phyloP scores from a whole-genome alignment of 148 eudicot genomes.

The Beta vulgaris region DNA sequence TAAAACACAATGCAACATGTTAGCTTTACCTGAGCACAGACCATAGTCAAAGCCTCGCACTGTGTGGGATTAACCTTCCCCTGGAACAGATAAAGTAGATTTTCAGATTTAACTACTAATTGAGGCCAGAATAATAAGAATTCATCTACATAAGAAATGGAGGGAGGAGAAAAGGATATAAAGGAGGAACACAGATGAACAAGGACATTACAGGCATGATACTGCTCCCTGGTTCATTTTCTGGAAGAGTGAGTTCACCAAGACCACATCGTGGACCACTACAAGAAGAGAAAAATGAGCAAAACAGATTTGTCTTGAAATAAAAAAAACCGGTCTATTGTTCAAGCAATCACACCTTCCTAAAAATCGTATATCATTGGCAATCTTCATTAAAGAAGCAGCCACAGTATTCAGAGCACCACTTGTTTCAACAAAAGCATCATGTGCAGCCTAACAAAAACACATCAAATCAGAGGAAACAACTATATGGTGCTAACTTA shows the following conservation, averaged over 20 bases:
- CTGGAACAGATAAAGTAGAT: slow-evolving; percentile 35
- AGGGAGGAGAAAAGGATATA: not conserved
- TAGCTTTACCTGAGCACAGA: slow-evolving; percentile 83
- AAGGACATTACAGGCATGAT: slow-evolving; percentile 83
- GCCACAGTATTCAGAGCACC: slow-evolving; percentile 88
- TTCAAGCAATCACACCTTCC: slow-evolving; percentile 61
- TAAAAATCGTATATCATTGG: slow-evolving; percentile 85
- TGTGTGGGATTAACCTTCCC: slow-evolving; percentile 99
- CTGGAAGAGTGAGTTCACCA: slow-evolving; percentile 95
- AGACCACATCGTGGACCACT: slow-evolving; percentile 99
- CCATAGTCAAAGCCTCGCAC: slow-evolving; percentile 99
- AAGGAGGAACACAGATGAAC: not conserved
- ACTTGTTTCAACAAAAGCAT: slow-evolving; percentile 94
- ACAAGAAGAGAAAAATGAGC: slow-evolving; percentile 22
- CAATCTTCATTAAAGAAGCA: slow-evolving; percentile 93
- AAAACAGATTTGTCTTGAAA: slow-evolving; percentile 9
- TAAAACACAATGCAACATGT: not conserved
- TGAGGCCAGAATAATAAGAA: slow-evolving; percentile 1
- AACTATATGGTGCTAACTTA: not conserved
- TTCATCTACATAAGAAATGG: not conserved
- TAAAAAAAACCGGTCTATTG: slow-evolving; percentile 7
- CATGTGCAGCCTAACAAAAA: slow-evolving; percentile 85
- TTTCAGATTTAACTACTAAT: slow-evolving; percentile 11
- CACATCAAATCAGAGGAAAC: slow-evolving; percentile 11
- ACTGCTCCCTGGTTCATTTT: slow-evolving; percentile 99